phyloP scores from a whole-genome alignment of 345 rosid species.

The Citrus trifoliata region DNA sequence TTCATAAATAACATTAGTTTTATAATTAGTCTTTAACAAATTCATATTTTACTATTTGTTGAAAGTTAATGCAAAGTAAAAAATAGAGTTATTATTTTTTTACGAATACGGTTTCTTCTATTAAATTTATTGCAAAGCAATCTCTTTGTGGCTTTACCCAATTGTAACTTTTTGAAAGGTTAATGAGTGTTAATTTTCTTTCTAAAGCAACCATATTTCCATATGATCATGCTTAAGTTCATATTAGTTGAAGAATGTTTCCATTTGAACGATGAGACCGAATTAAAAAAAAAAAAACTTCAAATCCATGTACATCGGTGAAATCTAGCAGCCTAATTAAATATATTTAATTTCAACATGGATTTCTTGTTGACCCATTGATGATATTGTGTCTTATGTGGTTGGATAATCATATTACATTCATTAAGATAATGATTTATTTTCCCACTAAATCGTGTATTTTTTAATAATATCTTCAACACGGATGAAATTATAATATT shows the following conservation, averaged over 20 bases:
- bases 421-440: background rate
- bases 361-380: background rate
- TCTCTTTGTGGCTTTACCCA: background rate
- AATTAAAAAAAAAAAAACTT: background rate
- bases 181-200: background rate
- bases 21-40: too few species aligned
- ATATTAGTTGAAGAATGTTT: background rate
- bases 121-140: background rate
- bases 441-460: background rate
- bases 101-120: too few species aligned
- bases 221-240: too few species aligned
- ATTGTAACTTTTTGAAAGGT: background rate
- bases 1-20: too few species aligned
- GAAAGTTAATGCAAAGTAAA: too few species aligned
- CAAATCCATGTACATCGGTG: background rate
- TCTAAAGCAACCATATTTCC: background rate
- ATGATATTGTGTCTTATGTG: background rate
- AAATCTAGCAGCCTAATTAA: background rate
- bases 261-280: background rate
- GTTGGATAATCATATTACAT: background rate
- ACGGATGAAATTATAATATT: background rate
- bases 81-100: too few species aligned
- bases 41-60: too few species aligned
- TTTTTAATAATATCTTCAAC: background rate
- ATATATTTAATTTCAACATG: background rate